Percentiles rank a stretch among this genome's conserved stretches.
Evolutionary conservation across 352 stramenopile species (phyloP).

Genomic region (Pythium rishiriense): DNA sequence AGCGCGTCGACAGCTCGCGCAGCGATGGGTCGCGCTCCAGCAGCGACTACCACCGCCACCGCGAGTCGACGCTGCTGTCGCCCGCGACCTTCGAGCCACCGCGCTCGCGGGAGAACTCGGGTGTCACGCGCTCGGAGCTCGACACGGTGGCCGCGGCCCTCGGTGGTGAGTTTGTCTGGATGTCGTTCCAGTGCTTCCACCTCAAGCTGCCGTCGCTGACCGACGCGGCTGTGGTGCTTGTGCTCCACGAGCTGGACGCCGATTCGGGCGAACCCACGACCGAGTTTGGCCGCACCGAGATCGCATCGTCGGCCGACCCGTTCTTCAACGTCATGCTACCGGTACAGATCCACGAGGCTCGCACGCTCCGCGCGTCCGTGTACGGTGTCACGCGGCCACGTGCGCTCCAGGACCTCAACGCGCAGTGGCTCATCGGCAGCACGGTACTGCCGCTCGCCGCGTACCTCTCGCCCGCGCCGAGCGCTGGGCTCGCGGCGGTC

Average conservation of each 20-base stretch:
- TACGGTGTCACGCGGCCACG: constrained; percentile 66
- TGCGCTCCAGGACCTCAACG: constrained; percentile 59
- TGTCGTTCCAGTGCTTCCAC: constrained; percentile 86
- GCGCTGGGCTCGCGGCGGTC: too few relatives aligned
- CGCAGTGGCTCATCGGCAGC: constrained; percentile 76
- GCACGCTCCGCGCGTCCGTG: constrained; percentile 62
- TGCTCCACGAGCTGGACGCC: constrained; percentile 58
- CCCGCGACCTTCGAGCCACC: not conserved
- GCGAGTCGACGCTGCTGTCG: constrained; percentile 11
- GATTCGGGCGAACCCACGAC: constrained; percentile 39
- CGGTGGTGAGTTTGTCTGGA: constrained; percentile 45
- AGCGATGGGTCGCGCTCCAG: constrained; percentile 21
- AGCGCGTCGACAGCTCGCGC: constrained; percentile 6
- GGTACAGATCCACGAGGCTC: constrained; percentile 52
- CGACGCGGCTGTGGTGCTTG: constrained; percentile 60
- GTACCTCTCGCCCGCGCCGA: constrained; percentile 34
- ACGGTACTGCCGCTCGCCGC: constrained; percentile 50
- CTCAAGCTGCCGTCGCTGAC: constrained; percentile 67
- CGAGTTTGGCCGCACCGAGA: constrained; percentile 76
- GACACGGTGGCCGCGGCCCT: too few relatives aligned
- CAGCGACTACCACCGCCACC: constrained; percentile 13
- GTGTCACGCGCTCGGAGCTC: not conserved
- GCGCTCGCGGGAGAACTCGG: constrained; percentile 22
- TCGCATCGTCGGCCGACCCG: constrained; percentile 70
- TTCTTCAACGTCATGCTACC: constrained; percentile 78